A percentile compares a stretch with the other conserved stretches of the same genome.
These are phyloP conservation scores for Botrytis pseudocinerea DNA, from an alignment of 2,329 filamentous ascomycete species.

Conservation along the genomic window DNA sequence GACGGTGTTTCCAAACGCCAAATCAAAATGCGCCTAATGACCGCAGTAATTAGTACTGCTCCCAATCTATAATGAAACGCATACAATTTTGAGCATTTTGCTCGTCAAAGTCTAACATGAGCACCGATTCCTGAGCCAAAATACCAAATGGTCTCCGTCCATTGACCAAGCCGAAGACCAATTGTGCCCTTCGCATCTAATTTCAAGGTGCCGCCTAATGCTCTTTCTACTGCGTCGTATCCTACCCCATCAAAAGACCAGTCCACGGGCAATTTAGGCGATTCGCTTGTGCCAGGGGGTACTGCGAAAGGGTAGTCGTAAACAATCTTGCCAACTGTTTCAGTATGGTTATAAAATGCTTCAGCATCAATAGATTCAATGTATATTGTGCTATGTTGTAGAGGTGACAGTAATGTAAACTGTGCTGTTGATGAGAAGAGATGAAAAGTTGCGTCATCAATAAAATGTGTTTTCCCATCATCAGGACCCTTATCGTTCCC, in stretches of 20 bases:
- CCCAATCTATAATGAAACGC: neutral
- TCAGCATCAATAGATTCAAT: conserved; percentile 81
- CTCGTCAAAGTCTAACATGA: conserved; percentile 52
- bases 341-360: conserved; percentile 79
- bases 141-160: conserved; percentile 72
- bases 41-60: neutral
- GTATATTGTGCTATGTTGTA: conserved; percentile 70
- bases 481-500: conserved; percentile 44
- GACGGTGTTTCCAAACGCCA: conserved; percentile 14
- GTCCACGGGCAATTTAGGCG: conserved; percentile 77
- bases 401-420: conserved; percentile 79
- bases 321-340: conserved; percentile 74
- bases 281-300: conserved; percentile 69
- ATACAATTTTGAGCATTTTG: conserved; percentile 2
- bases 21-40: conserved; percentile 1
- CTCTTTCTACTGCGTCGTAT: conserved; percentile 76
- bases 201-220: conserved; percentile 76
- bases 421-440: conserved; percentile 82
- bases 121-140: conserved; percentile 70
- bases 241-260: conserved; percentile 78
- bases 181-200: conserved; percentile 78
- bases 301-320: conserved; percentile 75
- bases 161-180: conserved; percentile 71
- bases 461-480: conserved; percentile 63
- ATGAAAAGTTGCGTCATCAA: conserved; percentile 84